Base-by-base conservation (phyloP, 1,284 basidiomycete genomes). In the Bothia castanella region DNA sequence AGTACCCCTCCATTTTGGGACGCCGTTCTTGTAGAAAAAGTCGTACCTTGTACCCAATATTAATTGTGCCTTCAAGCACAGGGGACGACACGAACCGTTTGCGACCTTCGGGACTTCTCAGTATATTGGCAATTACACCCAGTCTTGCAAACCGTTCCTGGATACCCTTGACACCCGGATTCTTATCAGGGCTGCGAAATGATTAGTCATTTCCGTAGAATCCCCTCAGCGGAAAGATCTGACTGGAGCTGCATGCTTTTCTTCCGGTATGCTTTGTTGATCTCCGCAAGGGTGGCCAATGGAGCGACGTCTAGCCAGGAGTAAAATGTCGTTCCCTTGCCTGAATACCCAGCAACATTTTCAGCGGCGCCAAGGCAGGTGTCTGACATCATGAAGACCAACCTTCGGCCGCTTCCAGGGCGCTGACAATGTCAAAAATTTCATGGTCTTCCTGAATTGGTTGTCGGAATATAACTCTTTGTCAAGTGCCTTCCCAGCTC, bases 391-490 rank as follows among this genome's bases (percentile, higher is more conserved):
- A 27, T 37, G 25, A 25, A 40, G 41, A 56, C 65, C 41, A 48
- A 83, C 91, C 94, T 75, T 96, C 93, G 2, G 89, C 75, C 2
- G 74, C 72, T 71, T 96, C 86, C 30, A 97, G 70, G 7, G 81
- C 89, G 56, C 81, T 81, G 51, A 97, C 93, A n/a, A 97, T 78
- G 72, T 97, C 94, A 63, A 97, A 97, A 47, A 97, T 94, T 71
- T 97, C 94, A 74, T 94, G 79, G 73, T 95, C 92, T 69, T 93
- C 87, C 84, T 92, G 59, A 49, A 30, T 51, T 36, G 23, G 12
- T 11, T 21, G 40, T 46, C 27, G 42, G 45, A 52, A 43, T 51
- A 40, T 44, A 17, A 52, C 46, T 55, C 29, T 29, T 34, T 38
- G 35, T 23, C 16, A 45, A 46, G 7, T 19, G 27, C 30, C n/a